phyloP scores from a whole-genome alignment of 352 stramenopile species.

The Phytophthora hybrid region DNA sequence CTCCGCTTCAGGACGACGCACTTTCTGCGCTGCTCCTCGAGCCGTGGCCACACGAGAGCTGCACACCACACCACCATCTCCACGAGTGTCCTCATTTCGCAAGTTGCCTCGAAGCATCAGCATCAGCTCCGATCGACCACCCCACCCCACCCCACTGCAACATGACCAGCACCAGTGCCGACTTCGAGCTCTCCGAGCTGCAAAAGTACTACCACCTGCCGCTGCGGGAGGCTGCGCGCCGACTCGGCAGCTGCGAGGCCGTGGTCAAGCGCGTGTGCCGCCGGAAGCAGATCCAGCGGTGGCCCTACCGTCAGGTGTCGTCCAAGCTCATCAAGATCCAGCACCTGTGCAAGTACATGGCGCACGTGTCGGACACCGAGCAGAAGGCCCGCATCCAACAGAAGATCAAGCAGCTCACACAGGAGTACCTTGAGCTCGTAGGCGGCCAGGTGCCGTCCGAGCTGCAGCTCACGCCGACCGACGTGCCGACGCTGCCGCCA shows the following conservation, averaged over 20 bases:
- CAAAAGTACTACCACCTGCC: slow-evolving; percentile 90
- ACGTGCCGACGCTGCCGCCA: slow-evolving; percentile 62
- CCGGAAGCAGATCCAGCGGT: slow-evolving; percentile 81
- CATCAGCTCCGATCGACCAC: slow-evolving; percentile 21
- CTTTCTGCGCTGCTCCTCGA: slow-evolving; percentile 36
- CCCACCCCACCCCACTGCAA: slow-evolving; percentile 12
- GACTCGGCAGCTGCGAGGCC: slow-evolving; percentile 80
- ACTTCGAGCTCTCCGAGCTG: slow-evolving; percentile 84
- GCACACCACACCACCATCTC: slow-evolving; percentile 22
- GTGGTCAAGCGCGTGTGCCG: slow-evolving; percentile 87
- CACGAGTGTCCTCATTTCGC: slow-evolving; percentile 37
- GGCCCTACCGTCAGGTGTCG: slow-evolving; percentile 87
- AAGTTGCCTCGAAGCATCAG: slow-evolving; percentile 40
- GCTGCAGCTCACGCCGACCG: slow-evolving; percentile 64
- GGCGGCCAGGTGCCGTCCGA: slow-evolving; percentile 79
- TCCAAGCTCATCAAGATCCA: slow-evolving; percentile 90
- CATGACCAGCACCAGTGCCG: slow-evolving; percentile 59
- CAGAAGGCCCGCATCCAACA: slow-evolving; percentile 78
- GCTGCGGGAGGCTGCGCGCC: slow-evolving; percentile 75
- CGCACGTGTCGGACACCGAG: slow-evolving; percentile 74
- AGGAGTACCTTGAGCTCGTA: slow-evolving; percentile 83
- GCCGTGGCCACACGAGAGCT: slow-evolving; percentile 29
- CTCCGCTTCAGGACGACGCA: slow-evolving; percentile 26
- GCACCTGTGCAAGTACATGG: slow-evolving; percentile 88
- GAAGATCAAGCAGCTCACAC: slow-evolving; percentile 82